Base-by-base conservation (phyloP, 495 filamentous ascomycete species). In the Collariella sp. region DNA sequence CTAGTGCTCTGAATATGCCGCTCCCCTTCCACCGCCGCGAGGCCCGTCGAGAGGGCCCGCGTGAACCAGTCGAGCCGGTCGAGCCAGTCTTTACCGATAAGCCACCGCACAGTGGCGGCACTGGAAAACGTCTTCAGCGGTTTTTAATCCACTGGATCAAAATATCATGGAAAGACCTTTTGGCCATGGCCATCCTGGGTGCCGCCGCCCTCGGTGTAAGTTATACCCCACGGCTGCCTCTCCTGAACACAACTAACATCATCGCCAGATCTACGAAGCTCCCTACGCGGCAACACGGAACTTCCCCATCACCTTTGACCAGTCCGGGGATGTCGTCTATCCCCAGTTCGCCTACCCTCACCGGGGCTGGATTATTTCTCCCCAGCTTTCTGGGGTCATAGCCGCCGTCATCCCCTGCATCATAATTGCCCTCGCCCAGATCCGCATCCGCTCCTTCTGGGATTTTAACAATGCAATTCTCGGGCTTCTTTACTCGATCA, bases 371-470 rank as follows among this genome's bases (percentile, higher is more conserved):
- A 79, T 84, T 57, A 66, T 87, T 10, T 80, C 83, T 20, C 84
- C 83, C 59, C 77, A 76, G 65, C 63, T 71, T 0, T 76, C 81
- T 7, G 83, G 79, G 5, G 63, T 85, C 33, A 64, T 86, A 5
- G 71, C 73, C 6, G 59, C 73, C 20, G 53, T 84, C 1, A 62
- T 82, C 46, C 83, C 83, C 15, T 76, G 83, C 67, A 52, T 71
- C 38, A 63, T 83, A 57, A 77, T 85, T 63, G 67, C 78, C 9
- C 59, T 78, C 40, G 71, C 76, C 64, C 81, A 84, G 61, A 74
- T 84, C 53, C 75, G 82, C 10, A 72, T 82, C 33, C 76, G 80
- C 40, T 79, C 75, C 34, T 85, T 85, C 70, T 85, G 81, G 82
- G 83, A 86, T 53, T 64, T 75, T 46, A 84, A 84, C 67, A 84